These are phyloP conservation scores for Thymus mandschuricus DNA, from an alignment of 257 asterid species.

Conservation along the genomic window DNA sequence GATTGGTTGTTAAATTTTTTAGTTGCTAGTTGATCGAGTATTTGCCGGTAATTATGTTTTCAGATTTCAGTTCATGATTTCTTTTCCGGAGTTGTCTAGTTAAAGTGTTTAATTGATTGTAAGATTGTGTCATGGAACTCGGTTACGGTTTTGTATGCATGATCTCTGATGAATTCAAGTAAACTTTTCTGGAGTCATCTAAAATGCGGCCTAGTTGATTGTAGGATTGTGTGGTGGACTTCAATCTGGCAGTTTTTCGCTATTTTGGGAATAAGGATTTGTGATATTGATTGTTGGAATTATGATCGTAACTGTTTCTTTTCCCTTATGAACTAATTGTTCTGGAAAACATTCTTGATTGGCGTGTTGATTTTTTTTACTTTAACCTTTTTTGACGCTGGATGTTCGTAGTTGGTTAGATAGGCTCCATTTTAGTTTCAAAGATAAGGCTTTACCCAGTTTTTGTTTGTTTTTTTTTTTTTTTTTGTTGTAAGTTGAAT, in stretches of 20 bases:
- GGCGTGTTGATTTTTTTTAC: neutral
- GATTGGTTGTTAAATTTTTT: neutral
- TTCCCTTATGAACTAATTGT: slow-evolving; percentile 7
- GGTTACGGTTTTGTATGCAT: too few relatives aligned
- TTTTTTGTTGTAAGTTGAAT: slow-evolving; percentile 1
- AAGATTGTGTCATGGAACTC: too few relatives aligned
- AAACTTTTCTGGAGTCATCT: too few relatives aligned
- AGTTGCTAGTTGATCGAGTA: too few relatives aligned
- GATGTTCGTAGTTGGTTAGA: slow-evolving; percentile 16
- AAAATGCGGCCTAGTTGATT: too few relatives aligned
- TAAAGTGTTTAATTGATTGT: neutral
- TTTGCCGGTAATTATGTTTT: neutral
- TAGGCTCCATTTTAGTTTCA: slow-evolving; percentile 9
- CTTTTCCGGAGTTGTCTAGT: neutral
- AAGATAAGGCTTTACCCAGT: slow-evolving; percentile 4
- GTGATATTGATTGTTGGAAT: slow-evolving; percentile 13
- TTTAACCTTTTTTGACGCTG: neutral
- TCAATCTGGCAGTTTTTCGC: neutral
- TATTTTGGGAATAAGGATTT: neutral
- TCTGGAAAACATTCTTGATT: neutral
- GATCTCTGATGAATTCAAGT: too few relatives aligned
- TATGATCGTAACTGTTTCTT: neutral
- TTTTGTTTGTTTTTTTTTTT: neutral
- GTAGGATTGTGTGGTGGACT: neutral
- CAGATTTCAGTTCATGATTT: neutral